phyloP scores from a whole-genome alignment of 495 filamentous ascomycete species.

The Lasiosphaeria ovina region DNA sequence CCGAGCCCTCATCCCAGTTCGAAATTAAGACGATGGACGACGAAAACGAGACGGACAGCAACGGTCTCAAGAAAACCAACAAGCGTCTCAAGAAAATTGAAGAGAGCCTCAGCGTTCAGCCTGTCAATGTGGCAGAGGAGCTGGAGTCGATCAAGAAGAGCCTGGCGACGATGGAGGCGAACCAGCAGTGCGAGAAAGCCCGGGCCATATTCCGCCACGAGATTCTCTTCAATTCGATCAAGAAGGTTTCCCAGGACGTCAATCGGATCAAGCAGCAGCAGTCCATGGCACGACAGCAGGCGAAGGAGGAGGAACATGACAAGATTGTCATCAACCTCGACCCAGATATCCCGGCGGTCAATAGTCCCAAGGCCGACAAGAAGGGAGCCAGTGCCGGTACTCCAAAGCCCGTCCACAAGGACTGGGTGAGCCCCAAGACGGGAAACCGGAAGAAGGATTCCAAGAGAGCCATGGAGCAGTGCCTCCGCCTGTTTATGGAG shows the following conservation, averaged over 20 bases:
- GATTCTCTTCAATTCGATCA: slow-evolving; percentile 23
- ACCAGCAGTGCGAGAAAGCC: slow-evolving; percentile 11
- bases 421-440: background rate
- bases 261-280: slow-evolving; percentile 4
- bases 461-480: slow-evolving; percentile 24
- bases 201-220: slow-evolving; percentile 19
- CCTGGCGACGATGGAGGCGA: slow-evolving; percentile 13
- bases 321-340: background rate
- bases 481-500: slow-evolving; percentile 12
- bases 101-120: background rate
- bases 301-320: background rate
- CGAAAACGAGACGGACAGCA: slow-evolving; percentile 7
- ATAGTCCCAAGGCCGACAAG: background rate
- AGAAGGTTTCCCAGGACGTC: slow-evolving; percentile 19
- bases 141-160: background rate
- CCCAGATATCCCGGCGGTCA: background rate
- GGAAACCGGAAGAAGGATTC: slow-evolving; percentile 1
- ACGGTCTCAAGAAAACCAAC: slow-evolving; percentile 16
- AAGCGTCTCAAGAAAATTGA: slow-evolving; percentile 18
- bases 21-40: background rate
- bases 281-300: background rate
- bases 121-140: background rate
- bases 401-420: too few relatives aligned
- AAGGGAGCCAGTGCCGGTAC: background rate
- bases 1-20: background rate